Evolutionary conservation across 2,329 filamentous ascomycete genomes (phyloP).

Genomic region (Talaromyces sp.): DNA sequence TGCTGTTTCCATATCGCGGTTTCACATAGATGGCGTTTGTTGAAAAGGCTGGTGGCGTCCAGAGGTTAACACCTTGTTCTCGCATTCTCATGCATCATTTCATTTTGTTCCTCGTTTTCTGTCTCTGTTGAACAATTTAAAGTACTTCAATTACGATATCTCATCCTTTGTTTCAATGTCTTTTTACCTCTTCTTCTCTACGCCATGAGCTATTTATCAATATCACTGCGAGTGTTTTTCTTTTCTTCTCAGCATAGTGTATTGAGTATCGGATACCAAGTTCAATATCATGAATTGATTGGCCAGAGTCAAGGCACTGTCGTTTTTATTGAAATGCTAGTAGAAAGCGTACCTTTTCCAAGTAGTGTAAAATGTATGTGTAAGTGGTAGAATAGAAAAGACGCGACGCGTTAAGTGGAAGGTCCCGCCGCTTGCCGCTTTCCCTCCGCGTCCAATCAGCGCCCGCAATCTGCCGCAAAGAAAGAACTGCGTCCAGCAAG

Average conservation of each 20-base stretch:
- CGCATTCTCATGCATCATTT: conserved; percentile 12
- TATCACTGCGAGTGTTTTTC: not conserved
- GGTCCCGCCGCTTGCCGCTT: conserved; percentile 2
- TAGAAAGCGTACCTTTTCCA: too few relatives aligned
- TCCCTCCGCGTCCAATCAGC: not conserved
- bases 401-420: conserved; percentile 9
- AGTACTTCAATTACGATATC: not conserved
- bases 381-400: not conserved
- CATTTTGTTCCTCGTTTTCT: conserved; percentile 6
- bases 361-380: too few relatives aligned
- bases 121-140: not conserved
- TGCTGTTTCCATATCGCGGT: conserved; percentile 27
- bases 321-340: not conserved
- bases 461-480: not conserved
- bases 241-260: not conserved
- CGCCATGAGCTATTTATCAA: not conserved
- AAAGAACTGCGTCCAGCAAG: not conserved
- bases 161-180: not conserved
- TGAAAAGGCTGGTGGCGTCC: conserved; percentile 33
- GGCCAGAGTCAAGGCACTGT: not conserved
- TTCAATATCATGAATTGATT: not conserved
- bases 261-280: not conserved
- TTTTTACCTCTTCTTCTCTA: not conserved
- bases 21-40: conserved; percentile 38
- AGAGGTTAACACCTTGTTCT: conserved; percentile 12